Conservation (phyloP, 2,329 filamentous ascomycete species). For the Dryadomyces quercivorus region DNA sequence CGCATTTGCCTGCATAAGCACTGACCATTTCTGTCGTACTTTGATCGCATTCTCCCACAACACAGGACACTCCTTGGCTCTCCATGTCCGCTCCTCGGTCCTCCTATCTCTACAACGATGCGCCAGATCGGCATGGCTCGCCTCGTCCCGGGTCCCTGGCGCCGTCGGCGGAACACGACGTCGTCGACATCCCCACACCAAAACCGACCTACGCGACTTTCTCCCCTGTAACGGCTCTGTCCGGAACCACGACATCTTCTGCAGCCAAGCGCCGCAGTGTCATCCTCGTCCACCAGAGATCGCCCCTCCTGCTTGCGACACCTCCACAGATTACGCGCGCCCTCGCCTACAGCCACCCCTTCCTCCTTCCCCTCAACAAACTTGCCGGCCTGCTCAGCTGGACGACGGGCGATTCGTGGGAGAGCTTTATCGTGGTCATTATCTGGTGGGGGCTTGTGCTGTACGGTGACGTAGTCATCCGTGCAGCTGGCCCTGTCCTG, state of each 20-base stretch:
- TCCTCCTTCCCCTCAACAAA: conserved; percentile 79
- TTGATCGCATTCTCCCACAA: background rate
- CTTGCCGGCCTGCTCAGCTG: conserved; percentile 79
- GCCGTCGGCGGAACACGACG: conserved; percentile 13
- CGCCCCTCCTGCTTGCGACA: conserved; percentile 80
- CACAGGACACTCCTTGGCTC: conserved; percentile 38
- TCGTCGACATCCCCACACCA: conserved; percentile 26
- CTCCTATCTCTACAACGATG: conserved; percentile 16
- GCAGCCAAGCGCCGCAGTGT: conserved; percentile 71
- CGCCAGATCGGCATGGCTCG: conserved; percentile 17
- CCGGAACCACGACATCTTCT: conserved; percentile 42
- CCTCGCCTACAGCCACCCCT: conserved; percentile 90
- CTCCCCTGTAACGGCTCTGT: conserved; percentile 68
- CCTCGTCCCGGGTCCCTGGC: conserved; percentile 11
- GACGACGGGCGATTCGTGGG: conserved; percentile 90
- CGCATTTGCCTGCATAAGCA: background rate
- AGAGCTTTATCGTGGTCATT: conserved; percentile 82
- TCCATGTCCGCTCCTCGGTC: conserved; percentile 36
- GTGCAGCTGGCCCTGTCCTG: conserved; percentile 71
- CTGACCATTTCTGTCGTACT: background rate
- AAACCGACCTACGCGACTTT: conserved; percentile 79
- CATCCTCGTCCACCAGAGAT: conserved; percentile 94
- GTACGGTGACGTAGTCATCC: conserved; percentile 75
- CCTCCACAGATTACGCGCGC: conserved; percentile 90
- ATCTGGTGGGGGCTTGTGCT: conserved; percentile 77